Evolutionary conservation across 768 basidiomycete species (phyloP), one percentile per base, ranked within the genome.

Genomic region (Boletus reticulatus): DNA sequence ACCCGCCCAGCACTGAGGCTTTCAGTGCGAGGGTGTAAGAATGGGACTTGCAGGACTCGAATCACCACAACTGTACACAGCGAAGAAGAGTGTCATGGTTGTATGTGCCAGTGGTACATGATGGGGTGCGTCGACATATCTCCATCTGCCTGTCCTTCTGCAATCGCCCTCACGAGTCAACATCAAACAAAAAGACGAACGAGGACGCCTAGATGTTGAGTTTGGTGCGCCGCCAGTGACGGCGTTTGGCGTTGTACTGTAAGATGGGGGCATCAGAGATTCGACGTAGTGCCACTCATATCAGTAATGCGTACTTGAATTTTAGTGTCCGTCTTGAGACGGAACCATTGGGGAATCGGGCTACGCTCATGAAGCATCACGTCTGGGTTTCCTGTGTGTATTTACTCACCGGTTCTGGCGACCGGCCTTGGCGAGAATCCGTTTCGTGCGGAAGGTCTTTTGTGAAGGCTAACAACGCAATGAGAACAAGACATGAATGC

Each of bases 301-400:
- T 32, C 38, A 22, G 5, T 10, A 31, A 24, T 12, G 56, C 68
- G 66, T 67, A 91, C 91, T 77, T 93, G 90, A 65, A 92, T 95
- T 82, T 97, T 95, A 61, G 89, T 89, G 73, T 94, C 96, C 67
- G 90, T 84, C 84, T 97, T 98, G 59, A 95, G 80, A 63, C 94
- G 93, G 86, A 97, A 98, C 96, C 96, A 99, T 71, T 98, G 96
- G 62, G 96, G 97, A 59, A 99, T 98, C 59, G 96, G 97, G 72
- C 92, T 94, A 52, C 36, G 46, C 16, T 20, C n/a, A 14, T 32
- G 52, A 14, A 64, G 14, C n/a, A n/a, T 11, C 36, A 38, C 8
- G 22, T 20, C 45, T n/a, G 29, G 8, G 11, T 36, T 39, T 43
- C 9, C 34, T 10, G 29, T 16, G 10, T 5, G 8, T 16, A 31